Conservation (phyloP, 371 early-diverging fungal species). For the Mortierella sp. region DNA sequence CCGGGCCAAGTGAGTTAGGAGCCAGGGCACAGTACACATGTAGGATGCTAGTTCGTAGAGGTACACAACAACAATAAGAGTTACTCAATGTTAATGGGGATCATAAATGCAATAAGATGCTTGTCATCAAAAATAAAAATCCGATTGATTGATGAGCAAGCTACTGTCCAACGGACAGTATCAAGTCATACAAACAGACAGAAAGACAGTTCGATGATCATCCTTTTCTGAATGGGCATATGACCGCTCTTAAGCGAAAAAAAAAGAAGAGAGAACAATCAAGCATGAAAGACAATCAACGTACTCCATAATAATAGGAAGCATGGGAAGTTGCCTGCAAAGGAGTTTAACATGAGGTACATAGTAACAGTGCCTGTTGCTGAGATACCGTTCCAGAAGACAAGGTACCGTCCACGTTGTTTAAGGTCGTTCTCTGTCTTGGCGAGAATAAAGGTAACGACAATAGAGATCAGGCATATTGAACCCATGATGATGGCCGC, state of each 20-base stretch:
- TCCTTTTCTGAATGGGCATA: neutral
- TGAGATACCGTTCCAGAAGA: constrained; percentile 52
- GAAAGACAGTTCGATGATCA: neutral
- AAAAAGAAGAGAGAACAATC: neutral
- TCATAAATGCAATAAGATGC: neutral
- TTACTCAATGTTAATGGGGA: neutral
- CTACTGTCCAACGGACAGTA: constrained; percentile 1
- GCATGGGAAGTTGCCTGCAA: constrained; percentile 51
- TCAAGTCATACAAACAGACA: neutral
- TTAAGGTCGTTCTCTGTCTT: constrained; percentile 48
- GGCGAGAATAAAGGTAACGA: constrained; percentile 42
- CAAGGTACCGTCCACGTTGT: constrained; percentile 54
- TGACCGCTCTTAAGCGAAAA: neutral
- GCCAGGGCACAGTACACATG: constrained; percentile 49
- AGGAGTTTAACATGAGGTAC: constrained; percentile 50
- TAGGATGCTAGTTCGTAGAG: constrained; percentile 29
- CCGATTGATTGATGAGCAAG: constrained; percentile 2
- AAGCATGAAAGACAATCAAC: constrained; percentile 4
- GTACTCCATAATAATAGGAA: constrained; percentile 50
- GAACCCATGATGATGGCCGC: constrained; percentile 41
- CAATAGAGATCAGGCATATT: constrained; percentile 34
- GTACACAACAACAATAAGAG: neutral
- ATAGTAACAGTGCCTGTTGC: constrained; percentile 42
- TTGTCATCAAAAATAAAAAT: neutral
- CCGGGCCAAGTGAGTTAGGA: constrained; percentile 51